Base-by-base conservation (phyloP, 2,329 filamentous ascomycete species). In the Cercospora sojina region DNA sequence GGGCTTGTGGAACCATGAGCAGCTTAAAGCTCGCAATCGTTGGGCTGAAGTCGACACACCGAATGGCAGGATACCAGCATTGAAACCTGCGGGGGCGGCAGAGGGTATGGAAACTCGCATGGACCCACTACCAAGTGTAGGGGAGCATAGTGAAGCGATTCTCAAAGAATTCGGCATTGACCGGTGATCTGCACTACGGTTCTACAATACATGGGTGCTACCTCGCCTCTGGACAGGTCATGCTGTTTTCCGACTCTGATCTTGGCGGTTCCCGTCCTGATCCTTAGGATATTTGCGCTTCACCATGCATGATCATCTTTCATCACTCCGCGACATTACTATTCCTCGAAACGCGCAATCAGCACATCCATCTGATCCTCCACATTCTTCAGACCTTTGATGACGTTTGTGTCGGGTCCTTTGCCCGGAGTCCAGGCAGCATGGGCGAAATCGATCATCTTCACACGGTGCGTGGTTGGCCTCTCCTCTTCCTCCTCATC, bases 371-470 rank as follows among this genome's bases (percentile, higher is more conserved):
- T 74, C 70, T 76, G 73, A 31, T 71, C 67, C 59, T 78, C 76
- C 10, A 76, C 69, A 41, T 73, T 75, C 66, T 72, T 74, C 68
- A 96, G 79, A 64, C 90, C 84, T 65, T 88, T 84, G 72, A 98
- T 88, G 31, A 97, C 89, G 75, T 98, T 98, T 79, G 96, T 90
- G 77, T 99, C 95, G 0, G 91, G 90, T 0, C 94, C 94, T 73
- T 90, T 80, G 1, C 92, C 92, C 0, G 91, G 90, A 1, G 88
- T 90, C 89, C 90, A 98, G 59, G 83, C 81, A 10, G 95, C 95
- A 79, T 99, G 95, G 1, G 95, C 95, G 83, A 99, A 99, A 78
- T 99, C 95, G 73, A 99, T 99, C 69, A 99, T 84, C 76, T 94
- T 95, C 59, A 97, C 84, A 12, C 88, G 86, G 74, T 90, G 92